Evolutionary conservation across 306 rosid genomes (phyloP), one percentile per base, ranked within the genome.

Genomic region (Citrullus amarus): DNA sequence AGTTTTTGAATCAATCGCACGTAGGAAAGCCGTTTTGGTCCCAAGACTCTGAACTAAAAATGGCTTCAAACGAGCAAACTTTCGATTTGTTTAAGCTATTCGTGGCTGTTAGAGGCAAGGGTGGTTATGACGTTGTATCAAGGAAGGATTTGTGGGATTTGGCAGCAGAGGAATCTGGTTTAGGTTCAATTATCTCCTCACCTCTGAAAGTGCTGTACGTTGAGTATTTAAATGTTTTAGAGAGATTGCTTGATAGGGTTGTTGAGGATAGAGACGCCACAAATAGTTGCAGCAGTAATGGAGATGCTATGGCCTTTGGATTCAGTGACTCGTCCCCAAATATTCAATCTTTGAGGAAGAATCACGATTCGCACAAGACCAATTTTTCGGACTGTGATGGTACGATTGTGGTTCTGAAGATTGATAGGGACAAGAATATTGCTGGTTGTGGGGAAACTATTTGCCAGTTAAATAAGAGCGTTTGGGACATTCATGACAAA

Each of bases 31-130:
- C 28, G 48, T 76, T 87, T 30, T 81, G 81, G 71, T 46, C 34
- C 18, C 18, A 5, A n/a, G 10, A n/a, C 30, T 83, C 80, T 63
- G 53, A 68, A 68, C 81, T 77, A 66, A 79, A 46, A 65, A 88
- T 78, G 81, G 80, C 86, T 79, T 61, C 70, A 55, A 71, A 76
- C 63, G 91, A 90, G 80, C 84, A 82, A 53, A 32, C 80, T 2
- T 85, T 88, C 63, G 90, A 89, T 84, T 90, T 92, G 89, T 86
- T 87, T 77, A 87, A 87, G 88, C 90, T 95, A 9, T 92, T 88
- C 74, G 69, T 83, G 88, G 88, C 81, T 78, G 97, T 92, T 79
- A 89, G 89, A 81, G 86, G 83, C 69, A 87, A 88, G 59, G 98
- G 98, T 80, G 98, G 98, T 36, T 91, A 81, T 78, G 86, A 84